These are phyloP conservation scores for Candida pini DNA, from an alignment of 805 yeast species.

Conservation along the genomic window DNA sequence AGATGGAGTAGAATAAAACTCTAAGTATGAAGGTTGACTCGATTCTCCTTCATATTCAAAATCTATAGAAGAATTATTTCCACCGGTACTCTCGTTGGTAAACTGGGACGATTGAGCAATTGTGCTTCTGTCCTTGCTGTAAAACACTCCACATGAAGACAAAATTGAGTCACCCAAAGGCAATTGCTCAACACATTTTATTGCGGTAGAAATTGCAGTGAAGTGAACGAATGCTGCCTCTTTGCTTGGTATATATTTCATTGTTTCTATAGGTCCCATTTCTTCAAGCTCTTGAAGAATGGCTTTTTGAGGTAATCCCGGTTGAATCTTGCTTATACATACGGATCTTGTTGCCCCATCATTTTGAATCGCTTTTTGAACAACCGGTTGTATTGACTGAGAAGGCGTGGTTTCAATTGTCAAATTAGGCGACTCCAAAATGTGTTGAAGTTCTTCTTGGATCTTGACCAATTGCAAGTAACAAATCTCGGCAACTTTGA, in stretches of 20 bases:
- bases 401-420: conserved; percentile 28
- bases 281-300: conserved; percentile 29
- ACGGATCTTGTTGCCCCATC: conserved; percentile 28
- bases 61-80: conserved; percentile 7
- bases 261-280: conserved; percentile 38
- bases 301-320: conserved; percentile 14
- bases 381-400: conserved; percentile 23
- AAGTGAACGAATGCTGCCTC: conserved; percentile 32
- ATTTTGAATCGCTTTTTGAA: conserved; percentile 24
- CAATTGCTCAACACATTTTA: conserved; percentile 36
- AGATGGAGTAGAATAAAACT: conserved; percentile 22
- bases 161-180: conserved; percentile 21
- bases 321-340: conserved; percentile 21
- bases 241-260: conserved; percentile 21
- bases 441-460: conserved; percentile 18
- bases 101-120: neutral
- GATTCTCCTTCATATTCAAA: conserved; percentile 5
- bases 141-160: conserved; percentile 21
- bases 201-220: conserved; percentile 41
- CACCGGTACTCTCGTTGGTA: neutral
- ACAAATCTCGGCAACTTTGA: conserved; percentile 17
- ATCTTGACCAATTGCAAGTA: conserved; percentile 10
- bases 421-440: conserved; percentile 34
- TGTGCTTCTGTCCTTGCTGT: conserved; percentile 24
- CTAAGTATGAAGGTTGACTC: conserved; percentile 7